Conservation (phyloP, 352 stramenopile species). For the Blastocystis sp. region DNA sequence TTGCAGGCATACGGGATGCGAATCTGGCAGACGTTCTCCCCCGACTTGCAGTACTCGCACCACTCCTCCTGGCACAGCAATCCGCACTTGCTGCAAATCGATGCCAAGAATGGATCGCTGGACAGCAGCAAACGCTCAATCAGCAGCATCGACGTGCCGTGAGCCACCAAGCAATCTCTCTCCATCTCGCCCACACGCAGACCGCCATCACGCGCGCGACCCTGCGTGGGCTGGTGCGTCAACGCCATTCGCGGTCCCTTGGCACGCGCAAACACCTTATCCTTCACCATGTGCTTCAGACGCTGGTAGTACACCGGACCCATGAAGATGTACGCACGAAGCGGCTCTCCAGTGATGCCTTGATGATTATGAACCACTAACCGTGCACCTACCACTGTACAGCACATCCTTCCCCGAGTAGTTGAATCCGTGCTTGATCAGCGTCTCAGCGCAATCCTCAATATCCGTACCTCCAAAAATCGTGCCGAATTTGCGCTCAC, state of each 20-base stretch:
- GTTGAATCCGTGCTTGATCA: constrained; percentile 96
- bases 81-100: constrained; percentile 84
- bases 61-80: constrained; percentile 83
- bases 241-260: constrained; percentile 83
- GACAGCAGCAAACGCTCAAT: constrained; percentile 99
- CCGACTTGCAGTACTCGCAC: constrained; percentile 97
- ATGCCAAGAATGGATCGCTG: constrained; percentile 97
- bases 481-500: constrained; percentile 94
- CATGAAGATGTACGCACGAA: constrained; percentile 99
- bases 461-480: constrained; percentile 91
- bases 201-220: constrained; percentile 93
- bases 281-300: constrained; percentile 99
- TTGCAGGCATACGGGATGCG: constrained; percentile 98
- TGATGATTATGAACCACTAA: not conserved
- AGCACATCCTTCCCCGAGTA: constrained; percentile 98
- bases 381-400: constrained; percentile 78
- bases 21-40: constrained; percentile 95
- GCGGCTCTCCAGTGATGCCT: constrained; percentile 91
- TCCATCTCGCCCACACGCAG: constrained; percentile 99
- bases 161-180: constrained; percentile 98
- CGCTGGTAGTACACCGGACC: constrained; percentile 99
- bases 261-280: constrained; percentile 99
- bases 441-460: constrained; percentile 86
- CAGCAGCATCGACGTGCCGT: constrained; percentile 97
- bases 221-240: constrained; percentile 98